These are phyloP conservation scores for Fraxinus angustifolia DNA, from an alignment of 305 asterid species.

Conservation along the genomic window DNA sequence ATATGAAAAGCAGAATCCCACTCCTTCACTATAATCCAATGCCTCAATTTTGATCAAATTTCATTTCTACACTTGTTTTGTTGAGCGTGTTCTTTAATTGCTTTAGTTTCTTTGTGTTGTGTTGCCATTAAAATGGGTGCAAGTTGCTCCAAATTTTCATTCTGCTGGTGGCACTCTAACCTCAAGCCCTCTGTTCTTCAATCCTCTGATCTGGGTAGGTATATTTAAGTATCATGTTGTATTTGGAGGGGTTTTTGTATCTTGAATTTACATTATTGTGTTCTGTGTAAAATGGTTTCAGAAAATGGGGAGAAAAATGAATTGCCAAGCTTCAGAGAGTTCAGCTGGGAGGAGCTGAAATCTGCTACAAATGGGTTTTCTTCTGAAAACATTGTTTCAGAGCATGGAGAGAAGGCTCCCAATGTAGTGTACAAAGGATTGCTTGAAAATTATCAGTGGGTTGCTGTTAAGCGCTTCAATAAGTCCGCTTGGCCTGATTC, in stretches of 20 bases:
- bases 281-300: conserved; percentile 15
- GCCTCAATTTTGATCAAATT: neutral
- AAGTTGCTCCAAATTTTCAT: conserved; percentile 57
- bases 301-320: conserved; percentile 57
- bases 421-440: conserved; percentile 63
- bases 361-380: conserved; percentile 50
- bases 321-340: conserved; percentile 38
- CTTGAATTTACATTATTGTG: neutral
- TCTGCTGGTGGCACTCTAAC: conserved; percentile 65
- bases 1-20: conserved; percentile 21
- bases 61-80: neutral
- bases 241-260: neutral
- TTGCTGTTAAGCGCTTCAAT: conserved; percentile 64
- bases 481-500: conserved; percentile 66
- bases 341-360: conserved; percentile 42
- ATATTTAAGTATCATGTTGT: neutral
- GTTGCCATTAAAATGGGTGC: conserved; percentile 48
- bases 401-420: conserved; percentile 66
- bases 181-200: conserved; percentile 52
- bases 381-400: conserved; percentile 60
- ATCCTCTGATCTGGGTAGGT: conserved; percentile 53
- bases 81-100: neutral
- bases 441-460: conserved; percentile 38
- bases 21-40: conserved; percentile 11
- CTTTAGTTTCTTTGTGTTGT: neutral